Percentiles rank a stretch among this genome's conserved stretches.
Conservation (phyloP, 2,329 filamentous ascomycete species). For the Arthrobotrys pseudoclavata region DNA sequence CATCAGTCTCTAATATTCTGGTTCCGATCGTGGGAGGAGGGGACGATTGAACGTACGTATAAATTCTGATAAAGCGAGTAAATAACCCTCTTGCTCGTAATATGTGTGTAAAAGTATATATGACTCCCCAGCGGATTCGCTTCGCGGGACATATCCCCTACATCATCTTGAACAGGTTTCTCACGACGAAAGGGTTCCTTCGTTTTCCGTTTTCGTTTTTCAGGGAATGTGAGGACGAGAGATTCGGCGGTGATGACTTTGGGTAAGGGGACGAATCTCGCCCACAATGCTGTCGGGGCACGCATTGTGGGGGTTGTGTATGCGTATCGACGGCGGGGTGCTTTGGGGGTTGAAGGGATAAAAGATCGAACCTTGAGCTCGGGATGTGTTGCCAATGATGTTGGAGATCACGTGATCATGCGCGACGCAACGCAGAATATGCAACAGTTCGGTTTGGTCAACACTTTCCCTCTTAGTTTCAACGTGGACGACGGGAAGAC, state of each 20-base stretch:
- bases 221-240: constrained; percentile 27
- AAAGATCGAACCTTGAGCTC: constrained; percentile 26
- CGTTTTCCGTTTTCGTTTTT: constrained; percentile 28
- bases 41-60: constrained; percentile 63
- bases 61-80: constrained; percentile 66
- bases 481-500: constrained; percentile 20
- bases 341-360: not conserved
- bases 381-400: constrained; percentile 19
- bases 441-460: not conserved
- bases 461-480: not conserved
- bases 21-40: not conserved
- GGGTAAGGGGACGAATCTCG: constrained; percentile 46
- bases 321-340: not conserved
- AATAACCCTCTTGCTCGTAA: constrained; percentile 66
- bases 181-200: not conserved
- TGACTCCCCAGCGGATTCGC: constrained; percentile 64
- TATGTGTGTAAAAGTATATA: constrained; percentile 66
- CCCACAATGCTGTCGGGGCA: constrained; percentile 41
- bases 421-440: constrained; percentile 16
- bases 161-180: constrained; percentile 27
- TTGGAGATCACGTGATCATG: constrained; percentile 24
- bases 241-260: constrained; percentile 40
- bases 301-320: constrained; percentile 39
- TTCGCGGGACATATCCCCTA: constrained; percentile 42
- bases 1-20: not conserved